A percentile compares a stretch with the other conserved stretches of the same genome.
phyloP scores from a whole-genome alignment of 139 green algal species.

The Chlorella sp. region DNA sequence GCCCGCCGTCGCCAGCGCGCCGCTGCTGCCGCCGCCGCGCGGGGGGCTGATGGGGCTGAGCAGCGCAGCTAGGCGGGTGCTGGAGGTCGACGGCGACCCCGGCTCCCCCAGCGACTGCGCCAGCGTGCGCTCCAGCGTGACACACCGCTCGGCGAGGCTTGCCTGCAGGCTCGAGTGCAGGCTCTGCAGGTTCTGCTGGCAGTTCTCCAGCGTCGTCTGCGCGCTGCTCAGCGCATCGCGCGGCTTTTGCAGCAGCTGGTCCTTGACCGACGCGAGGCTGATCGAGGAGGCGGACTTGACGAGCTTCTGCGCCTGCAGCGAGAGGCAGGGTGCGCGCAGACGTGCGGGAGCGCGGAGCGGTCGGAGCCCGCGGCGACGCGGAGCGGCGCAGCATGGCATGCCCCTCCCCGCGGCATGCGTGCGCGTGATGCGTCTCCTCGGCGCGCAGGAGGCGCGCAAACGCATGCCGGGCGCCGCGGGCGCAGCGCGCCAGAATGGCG shows the following conservation, averaged over 20 bases:
- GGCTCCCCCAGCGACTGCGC: conserved; percentile 33
- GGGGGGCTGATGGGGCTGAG: conserved; percentile 1
- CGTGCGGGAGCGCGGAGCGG: background rate
- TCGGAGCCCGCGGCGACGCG: background rate
- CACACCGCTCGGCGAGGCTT: conserved; percentile 26
- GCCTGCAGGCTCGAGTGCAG: conserved; percentile 31
- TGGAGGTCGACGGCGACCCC: conserved; percentile 17
- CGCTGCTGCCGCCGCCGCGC: background rate
- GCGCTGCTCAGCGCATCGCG: conserved; percentile 26
- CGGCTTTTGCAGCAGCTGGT: conserved; percentile 45
- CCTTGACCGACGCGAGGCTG: conserved; percentile 19
- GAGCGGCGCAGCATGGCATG: background rate
- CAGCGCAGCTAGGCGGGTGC: conserved; percentile 20
- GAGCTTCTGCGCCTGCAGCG: conserved; percentile 34
- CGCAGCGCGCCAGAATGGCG: background rate
- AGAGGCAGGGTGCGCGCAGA: background rate
- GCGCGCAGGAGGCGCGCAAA: background rate
- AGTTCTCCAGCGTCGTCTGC: conserved; percentile 51
- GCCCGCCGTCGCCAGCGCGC: background rate
- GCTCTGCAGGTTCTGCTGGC: conserved; percentile 48
- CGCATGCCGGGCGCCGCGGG: background rate
- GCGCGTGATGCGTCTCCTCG: too few species aligned
- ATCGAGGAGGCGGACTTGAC: conserved; percentile 31
- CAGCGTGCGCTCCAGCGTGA: conserved; percentile 24
- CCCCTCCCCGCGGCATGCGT: too few species aligned